Base-by-base conservation (phyloP, 2,329 filamentous ascomycete genomes). In the Ceratocystis cacaofunesta region DNA sequence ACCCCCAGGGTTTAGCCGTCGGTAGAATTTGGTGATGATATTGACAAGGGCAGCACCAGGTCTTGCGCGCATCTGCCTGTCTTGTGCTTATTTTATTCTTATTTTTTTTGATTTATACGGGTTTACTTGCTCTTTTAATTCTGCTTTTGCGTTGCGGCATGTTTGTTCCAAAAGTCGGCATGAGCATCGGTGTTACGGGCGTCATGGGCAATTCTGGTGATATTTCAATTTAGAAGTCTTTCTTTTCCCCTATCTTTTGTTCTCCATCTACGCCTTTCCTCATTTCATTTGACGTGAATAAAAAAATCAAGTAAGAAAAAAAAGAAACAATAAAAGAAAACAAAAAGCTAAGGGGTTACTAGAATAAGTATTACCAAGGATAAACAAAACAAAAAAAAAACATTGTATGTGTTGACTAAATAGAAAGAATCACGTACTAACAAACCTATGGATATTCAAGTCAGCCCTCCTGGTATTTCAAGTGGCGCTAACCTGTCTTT, bases 1-100 rank as follows among this genome's bases (percentile, higher is more conserved):
- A 43, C 65, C 69, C 19, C 69, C 70, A 1, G 70, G 69, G 7
- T 71, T 70, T 30, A 67, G 71, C 55, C 72, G 74, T 41, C 72
- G 75, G 66, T 76, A 52, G 30, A 44, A 6, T 19, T 5, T 28
- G 22, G n/a, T 10, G 36, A 8, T 46, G 55, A 61, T 5, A 10
- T 41, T 41, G 36, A 41, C 10, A 12, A 41, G 36, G 36, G 36
- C 36, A 41, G 36, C 36, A 41, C 36, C 10, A 41, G 10, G 7
- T 41, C 36, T 41, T 41, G 10, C 1, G 3, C 36, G 36, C 12
- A 15, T 15, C 36, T 41, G 10, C n/a, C 10, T 41, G 3, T 41
- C 10, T 41, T 15, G 36, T 12, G 36, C 36, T 15, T 41, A 12
- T 41, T 41, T 41, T 41, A 15, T 41, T 12, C 3, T 30, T 25